Base-by-base conservation (phyloP, 2,329 filamentous ascomycete species). In the Talaromyces piceae region DNA sequence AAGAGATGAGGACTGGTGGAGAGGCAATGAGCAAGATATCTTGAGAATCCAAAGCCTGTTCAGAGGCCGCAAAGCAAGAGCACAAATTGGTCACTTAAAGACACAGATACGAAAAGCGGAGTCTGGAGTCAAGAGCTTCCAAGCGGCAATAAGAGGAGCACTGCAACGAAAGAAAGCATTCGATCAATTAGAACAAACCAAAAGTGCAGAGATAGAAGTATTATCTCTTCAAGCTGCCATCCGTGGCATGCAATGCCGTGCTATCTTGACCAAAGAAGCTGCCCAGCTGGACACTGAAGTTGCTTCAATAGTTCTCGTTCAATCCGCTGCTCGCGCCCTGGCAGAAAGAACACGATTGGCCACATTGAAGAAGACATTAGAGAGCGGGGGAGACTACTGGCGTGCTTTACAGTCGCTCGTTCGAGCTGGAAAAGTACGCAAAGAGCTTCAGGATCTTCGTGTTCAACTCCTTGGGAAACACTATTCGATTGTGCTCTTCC, bases 11-110 rank as follows among this genome's bases (percentile, higher is more conserved):
- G 78, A 83, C 63, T 88, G 83, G 81, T 89, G 87, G 80, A 82
- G 84, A 62, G 79, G 79, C 48, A 79, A 83, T 50, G 86, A 91
- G 66, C 74, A 77, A 5, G 80, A 88, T 54, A 78, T 97, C 43
- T 70, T 93, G 54, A 82, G 83, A 61, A 74, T 98, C 11, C 93
- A 98, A 68, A 95, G 84, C 65, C 75, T 95, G 44, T 69, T 90
- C 77, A 80, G 87, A 81, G 75, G 72, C 64, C 59, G 68, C 30
- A 71, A 69, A 57, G 67, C 68, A 20, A 68, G 76, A 49, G 59
- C 63, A 9, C 61, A 73, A 65, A 61, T 76, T 58, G 57, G 73
- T 59, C 56, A 71, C 12, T 54, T 77, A 44, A 72, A 66, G 54
- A 64, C 58, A 33, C 63, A 61, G 33, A 60, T 71, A 45, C 66